These are phyloP conservation scores for Aspergillus ostianus DNA, from an alignment of 495 filamentous ascomycete genomes.

Conservation along the genomic window DNA sequence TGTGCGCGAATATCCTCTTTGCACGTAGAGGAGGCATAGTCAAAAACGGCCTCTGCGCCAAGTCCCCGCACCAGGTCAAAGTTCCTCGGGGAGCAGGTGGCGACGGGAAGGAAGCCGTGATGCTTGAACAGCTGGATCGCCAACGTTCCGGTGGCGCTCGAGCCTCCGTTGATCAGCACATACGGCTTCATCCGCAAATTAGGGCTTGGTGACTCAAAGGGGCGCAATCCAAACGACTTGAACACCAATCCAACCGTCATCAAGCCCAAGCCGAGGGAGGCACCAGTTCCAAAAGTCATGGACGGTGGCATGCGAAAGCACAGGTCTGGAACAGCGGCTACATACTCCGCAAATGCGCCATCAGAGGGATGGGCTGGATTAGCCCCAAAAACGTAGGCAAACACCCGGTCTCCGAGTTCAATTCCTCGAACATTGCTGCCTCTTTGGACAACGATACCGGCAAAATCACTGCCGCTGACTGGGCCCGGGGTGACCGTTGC, in stretches of 20 bases:
- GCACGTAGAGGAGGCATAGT: constrained; percentile 48
- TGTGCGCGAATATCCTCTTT: constrained; percentile 40
- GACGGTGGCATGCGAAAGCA: constrained; percentile 15
- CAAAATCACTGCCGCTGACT: background rate
- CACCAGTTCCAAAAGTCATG: constrained; percentile 21
- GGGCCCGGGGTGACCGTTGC: background rate
- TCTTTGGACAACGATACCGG: background rate
- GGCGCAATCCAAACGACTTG: background rate
- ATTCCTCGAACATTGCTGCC: background rate
- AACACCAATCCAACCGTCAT: constrained; percentile 10
- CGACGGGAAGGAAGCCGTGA: constrained; percentile 43
- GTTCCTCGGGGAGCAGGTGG: constrained; percentile 57
- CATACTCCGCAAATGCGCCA: constrained; percentile 31
- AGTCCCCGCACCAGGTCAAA: constrained; percentile 49
- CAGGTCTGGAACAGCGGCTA: constrained; percentile 14
- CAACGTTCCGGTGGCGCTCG: constrained; percentile 43
- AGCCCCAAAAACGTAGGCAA: constrained; percentile 20
- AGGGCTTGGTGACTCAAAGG: background rate
- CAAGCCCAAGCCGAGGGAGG: constrained; percentile 19
- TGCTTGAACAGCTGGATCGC: constrained; percentile 45
- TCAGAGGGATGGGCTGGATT: constrained; percentile 11
- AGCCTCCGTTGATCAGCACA: constrained; percentile 46
- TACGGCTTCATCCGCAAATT: constrained; percentile 6
- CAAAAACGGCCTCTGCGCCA: constrained; percentile 53
- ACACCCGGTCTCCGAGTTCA: constrained; percentile 25